Conservation (phyloP, 179 eudicot genomes). For the Beta macrorhiza region DNA sequence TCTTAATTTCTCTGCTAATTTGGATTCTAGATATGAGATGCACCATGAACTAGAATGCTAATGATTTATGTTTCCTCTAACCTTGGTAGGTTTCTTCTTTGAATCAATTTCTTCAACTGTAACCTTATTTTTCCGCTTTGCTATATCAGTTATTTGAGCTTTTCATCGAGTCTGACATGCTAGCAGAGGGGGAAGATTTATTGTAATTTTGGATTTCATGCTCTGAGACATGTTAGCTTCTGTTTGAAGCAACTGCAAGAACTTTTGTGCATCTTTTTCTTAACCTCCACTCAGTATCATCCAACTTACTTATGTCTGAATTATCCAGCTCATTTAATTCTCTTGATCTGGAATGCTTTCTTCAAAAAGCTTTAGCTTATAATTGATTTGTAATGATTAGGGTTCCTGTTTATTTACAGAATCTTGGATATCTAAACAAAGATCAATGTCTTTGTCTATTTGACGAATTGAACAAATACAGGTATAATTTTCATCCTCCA, state of each 20-base stretch:
- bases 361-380: background rate
- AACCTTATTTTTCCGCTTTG: background rate
- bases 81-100: background rate
- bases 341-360: background rate
- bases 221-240: background rate
- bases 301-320: background rate
- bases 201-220: background rate
- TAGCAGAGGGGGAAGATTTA: background rate
- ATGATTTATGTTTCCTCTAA: background rate
- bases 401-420: slow-evolving; percentile 36
- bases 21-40: background rate
- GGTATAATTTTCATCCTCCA: slow-evolving; percentile 41
- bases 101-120: background rate
- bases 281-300: background rate
- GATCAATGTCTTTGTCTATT: slow-evolving; percentile 70
- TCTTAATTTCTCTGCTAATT: background rate
- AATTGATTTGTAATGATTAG: background rate
- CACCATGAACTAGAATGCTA: background rate
- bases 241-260: background rate
- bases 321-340: too few species aligned
- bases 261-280: background rate
- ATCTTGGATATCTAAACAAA: slow-evolving; percentile 57
- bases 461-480: slow-evolving; percentile 86
- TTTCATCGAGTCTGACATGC: background rate
- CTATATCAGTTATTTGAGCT: background rate